These are phyloP conservation scores for Friedmanniomyces simplex DNA, from an alignment of 495 filamentous ascomycete species.

Conservation along the genomic window DNA sequence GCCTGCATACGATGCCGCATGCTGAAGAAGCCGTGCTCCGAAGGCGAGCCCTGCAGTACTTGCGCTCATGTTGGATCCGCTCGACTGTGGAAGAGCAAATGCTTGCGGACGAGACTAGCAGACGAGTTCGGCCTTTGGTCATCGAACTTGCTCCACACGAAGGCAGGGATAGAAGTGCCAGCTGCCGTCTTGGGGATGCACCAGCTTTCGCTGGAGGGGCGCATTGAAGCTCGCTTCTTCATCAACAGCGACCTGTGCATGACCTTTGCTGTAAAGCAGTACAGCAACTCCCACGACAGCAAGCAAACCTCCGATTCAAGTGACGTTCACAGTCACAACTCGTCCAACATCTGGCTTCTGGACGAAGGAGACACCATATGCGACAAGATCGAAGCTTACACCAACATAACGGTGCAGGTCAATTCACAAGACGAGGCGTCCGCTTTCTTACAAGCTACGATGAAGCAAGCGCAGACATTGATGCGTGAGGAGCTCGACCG, in stretches of 20 bases:
- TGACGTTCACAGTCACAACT: neutral
- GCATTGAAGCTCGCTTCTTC: slow-evolving; percentile 62
- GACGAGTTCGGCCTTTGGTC: slow-evolving; percentile 66
- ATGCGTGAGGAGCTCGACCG: slow-evolving; percentile 36
- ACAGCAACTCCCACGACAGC: neutral
- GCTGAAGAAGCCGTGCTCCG: slow-evolving; percentile 78
- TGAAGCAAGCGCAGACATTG: slow-evolving; percentile 49
- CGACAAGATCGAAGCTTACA: slow-evolving; percentile 58
- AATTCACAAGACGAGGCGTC: slow-evolving; percentile 45
- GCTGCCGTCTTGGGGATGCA: slow-evolving; percentile 48
- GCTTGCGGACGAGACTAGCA: slow-evolving; percentile 62
- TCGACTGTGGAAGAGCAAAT: slow-evolving; percentile 69
- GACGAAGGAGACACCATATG: slow-evolving; percentile 55
- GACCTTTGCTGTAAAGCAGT: slow-evolving; percentile 29
- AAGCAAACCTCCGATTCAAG: no score
- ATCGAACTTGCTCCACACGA: slow-evolving; percentile 46
- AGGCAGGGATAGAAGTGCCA: slow-evolving; percentile 24
- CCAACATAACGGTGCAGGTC: slow-evolving; percentile 50
- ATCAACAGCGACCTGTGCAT: slow-evolving; percentile 37
- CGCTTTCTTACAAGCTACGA: slow-evolving; percentile 54
- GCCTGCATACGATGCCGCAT: slow-evolving; percentile 82
- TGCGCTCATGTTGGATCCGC: slow-evolving; percentile 68
- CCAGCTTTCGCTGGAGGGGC: slow-evolving; percentile 45
- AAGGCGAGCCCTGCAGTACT: slow-evolving; percentile 69
- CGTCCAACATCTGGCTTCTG: slow-evolving; percentile 18